phyloP scores from a whole-genome alignment of 331 rosid species.

The Dryas integrifolia region DNA sequence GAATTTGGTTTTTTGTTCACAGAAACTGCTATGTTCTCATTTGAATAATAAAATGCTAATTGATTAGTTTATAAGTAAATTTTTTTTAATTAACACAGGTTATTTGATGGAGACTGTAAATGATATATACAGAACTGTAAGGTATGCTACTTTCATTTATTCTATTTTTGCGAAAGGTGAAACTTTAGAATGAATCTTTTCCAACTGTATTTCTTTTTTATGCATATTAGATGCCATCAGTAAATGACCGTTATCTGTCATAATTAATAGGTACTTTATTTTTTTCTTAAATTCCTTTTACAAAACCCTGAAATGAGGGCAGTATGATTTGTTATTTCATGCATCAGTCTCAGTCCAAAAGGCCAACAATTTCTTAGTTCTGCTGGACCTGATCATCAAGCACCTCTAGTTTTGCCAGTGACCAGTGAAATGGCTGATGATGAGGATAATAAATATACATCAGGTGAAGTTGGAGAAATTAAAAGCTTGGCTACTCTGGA shows the following conservation, averaged over 20 bases:
- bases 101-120: constrained; percentile 59
- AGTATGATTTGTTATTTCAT: constrained; percentile 24
- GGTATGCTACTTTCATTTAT: constrained; percentile 42
- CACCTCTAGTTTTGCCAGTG: constrained; percentile 60
- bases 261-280: not conserved
- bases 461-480: constrained; percentile 43
- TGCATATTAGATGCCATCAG: constrained; percentile 10
- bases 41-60: constrained; percentile 3
- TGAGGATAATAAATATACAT: constrained; percentile 35
- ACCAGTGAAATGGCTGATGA: constrained; percentile 70
- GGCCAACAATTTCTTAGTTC: constrained; percentile 64
- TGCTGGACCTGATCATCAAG: constrained; percentile 73
- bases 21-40: not conserved
- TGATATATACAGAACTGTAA: constrained; percentile 60
- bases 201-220: not conserved
- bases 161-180: constrained; percentile 16
- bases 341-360: constrained; percentile 61
- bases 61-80: constrained; percentile 22
- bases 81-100: constrained; percentile 47
- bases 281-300: constrained; percentile 6
- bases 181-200: constrained; percentile 19
- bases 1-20: not conserved
- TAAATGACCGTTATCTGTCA: constrained; percentile 18
- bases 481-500: constrained; percentile 49
- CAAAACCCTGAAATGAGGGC: constrained; percentile 15